Evolutionary conservation across 192 early-diverging fungal genomes (phyloP), one percentile per base, ranked within the genome.

Genomic region (Gaertneriomyces sp.): DNA sequence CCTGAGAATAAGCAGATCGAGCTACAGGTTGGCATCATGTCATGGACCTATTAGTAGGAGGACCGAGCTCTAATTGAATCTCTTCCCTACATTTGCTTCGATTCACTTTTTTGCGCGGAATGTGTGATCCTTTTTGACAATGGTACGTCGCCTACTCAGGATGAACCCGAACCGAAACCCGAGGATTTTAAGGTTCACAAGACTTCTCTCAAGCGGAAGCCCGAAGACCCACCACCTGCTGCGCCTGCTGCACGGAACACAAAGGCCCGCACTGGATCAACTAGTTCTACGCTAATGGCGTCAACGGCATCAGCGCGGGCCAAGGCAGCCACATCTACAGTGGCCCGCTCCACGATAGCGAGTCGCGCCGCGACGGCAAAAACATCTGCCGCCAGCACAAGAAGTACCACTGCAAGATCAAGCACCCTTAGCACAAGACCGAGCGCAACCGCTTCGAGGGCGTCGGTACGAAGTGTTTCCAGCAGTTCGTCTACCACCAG

Each of bases 161-260:
- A 50, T 3, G 60, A 62, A n/a, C 63, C 14, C 12, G 39, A 12
- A 12, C 53, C 54, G 0, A 63, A n/a, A 3, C 40, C 69, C 14
- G 69, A 71, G 11, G 69, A 63, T 50, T 71, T 71, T 45, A 55
- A 59, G 51, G 70, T 71, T 25, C 62, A 64, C 49, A 65, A 54
- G 8, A 60, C 63, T 10, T 58, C 62, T n/a, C 58, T 65, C 12
- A 71, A 71, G 57, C 70, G 70, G 45, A 71, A 71, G 53, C 58
- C 68, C 7, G 69, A 64, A 64, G 58, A 9, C 12, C 38, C 38
- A 10, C 17, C 61, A 14, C 17, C 61, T 9, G 6, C 20, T 7
- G 25, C 25, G 25, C 38, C 43, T 5, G 7, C 61, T 9, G 33
- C 52, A 11, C 69, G 60, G 38, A 70, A 58, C 55, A 70, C 61